A percentile compares a stretch with the other conserved stretches of the same genome.
Conservation (phyloP, 1,139 yeast species). For the Insectozyma bohioensis region DNA sequence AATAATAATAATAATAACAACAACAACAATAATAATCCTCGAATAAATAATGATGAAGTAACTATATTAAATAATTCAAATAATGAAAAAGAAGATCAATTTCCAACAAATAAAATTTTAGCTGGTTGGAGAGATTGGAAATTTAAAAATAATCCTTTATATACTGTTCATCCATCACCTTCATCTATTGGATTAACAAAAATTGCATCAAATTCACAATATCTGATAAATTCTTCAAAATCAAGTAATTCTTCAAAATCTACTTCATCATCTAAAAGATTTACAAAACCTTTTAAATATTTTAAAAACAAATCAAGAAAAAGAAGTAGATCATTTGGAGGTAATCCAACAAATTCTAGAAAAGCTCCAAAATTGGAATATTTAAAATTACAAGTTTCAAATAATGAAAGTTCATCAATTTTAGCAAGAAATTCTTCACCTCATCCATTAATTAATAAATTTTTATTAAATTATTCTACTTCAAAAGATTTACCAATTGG, state of each 20-base stretch:
- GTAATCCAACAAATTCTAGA: conserved; percentile 7
- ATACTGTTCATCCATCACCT: conserved; percentile 33
- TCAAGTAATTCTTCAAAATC: conserved; percentile 21
- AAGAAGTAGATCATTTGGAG: conserved; percentile 16
- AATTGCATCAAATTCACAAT: conserved; percentile 26
- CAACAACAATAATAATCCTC: not conserved
- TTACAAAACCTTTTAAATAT: conserved; percentile 26
- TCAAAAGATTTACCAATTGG: conserved; percentile 72
- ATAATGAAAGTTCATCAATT: conserved; percentile 7
- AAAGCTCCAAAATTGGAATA: conserved; percentile 14
- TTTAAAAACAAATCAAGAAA: conserved; percentile 24
- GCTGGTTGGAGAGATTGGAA: conserved; percentile 95
- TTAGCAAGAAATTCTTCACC: conserved; percentile 14
- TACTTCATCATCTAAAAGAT: conserved; percentile 18
- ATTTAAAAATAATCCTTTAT: conserved; percentile 66
- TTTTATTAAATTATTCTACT: conserved; percentile 54
- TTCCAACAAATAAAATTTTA: conserved; percentile 22
- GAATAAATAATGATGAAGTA: conserved; percentile 1
- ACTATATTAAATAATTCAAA: conserved; percentile 2
- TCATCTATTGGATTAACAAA: conserved; percentile 21
- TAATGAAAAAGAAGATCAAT: conserved; percentile 12
- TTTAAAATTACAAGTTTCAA: conserved; percentile 13
- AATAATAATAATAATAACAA: conserved; percentile 2
- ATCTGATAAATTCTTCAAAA: conserved; percentile 18
- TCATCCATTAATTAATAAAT: conserved; percentile 64